phyloP scores from a whole-genome alignment of 2,329 filamentous ascomycete genomes.

The Xylariaceae sp. region DNA sequence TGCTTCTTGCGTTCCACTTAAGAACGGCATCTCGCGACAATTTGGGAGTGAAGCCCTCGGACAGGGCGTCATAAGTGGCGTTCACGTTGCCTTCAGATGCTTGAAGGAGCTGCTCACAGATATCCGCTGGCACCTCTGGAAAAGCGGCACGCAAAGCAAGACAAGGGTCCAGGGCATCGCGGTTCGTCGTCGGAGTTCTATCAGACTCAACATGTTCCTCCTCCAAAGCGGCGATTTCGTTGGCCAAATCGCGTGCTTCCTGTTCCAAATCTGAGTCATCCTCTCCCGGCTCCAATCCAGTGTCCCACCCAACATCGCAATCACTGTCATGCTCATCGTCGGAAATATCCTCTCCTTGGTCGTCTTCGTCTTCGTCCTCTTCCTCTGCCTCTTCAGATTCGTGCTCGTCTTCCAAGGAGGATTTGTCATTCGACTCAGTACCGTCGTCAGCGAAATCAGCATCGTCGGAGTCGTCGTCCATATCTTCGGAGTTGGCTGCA shows the following conservation, averaged over 20 bases:
- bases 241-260: conserved; percentile 40
- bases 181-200: conserved; percentile 5
- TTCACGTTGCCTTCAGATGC: conserved; percentile 33
- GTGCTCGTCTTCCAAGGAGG: not conserved
- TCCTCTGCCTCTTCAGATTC: not conserved
- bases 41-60: conserved; percentile 30
- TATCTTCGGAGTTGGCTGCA: conserved; percentile 31
- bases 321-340: conserved; percentile 21
- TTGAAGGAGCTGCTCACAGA: conserved; percentile 35
- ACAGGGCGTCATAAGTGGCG: conserved; percentile 36
- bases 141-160: conserved; percentile 40
- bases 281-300: not conserved
- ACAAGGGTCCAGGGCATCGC: conserved; percentile 31
- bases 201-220: conserved; percentile 3
- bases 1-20: conserved; percentile 1
- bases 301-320: not conserved
- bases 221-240: conserved; percentile 33
- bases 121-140: conserved; percentile 34
- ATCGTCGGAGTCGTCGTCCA: conserved; percentile 30
- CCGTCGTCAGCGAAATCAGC: conserved; percentile 22
- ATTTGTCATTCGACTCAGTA: conserved; percentile 5
- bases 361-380: conserved; percentile 25
- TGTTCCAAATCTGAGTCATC: conserved; percentile 34
- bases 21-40: conserved; percentile 23
- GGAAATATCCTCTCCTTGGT: conserved; percentile 14